Percentiles rank a stretch among this genome's conserved stretches.
Conservation (phyloP, 129 eudicot genomes). For the Lactuca sativa region DNA sequence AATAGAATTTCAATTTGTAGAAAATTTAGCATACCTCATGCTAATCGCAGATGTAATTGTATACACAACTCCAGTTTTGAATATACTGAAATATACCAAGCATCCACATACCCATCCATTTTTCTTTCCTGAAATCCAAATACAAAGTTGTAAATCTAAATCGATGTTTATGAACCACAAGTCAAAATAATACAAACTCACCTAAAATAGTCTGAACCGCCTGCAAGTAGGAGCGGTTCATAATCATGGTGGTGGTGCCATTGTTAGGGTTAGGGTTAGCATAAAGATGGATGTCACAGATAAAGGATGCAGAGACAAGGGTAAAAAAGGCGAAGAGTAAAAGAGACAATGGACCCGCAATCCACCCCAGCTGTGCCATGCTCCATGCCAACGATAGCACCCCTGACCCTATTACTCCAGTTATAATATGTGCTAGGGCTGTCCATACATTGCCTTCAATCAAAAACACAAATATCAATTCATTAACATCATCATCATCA, state of each 20-base stretch:
- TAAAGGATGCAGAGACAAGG: slow-evolving; percentile 57
- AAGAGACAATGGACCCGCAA: slow-evolving; percentile 74
- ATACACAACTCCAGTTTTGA: slow-evolving; percentile 69
- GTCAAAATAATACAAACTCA: slow-evolving; percentile 17
- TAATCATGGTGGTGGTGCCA: slow-evolving; percentile 45
- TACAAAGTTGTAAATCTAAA: neutral
- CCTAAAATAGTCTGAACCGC: slow-evolving; percentile 69
- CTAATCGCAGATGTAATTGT: slow-evolving; percentile 66
- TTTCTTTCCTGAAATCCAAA: slow-evolving; percentile 52
- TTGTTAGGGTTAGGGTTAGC: slow-evolving; percentile 60
- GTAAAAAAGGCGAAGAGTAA: slow-evolving; percentile 49
- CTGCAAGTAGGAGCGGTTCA: slow-evolving; percentile 55
- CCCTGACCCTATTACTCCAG: slow-evolving; percentile 84
- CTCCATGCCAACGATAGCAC: slow-evolving; percentile 86
- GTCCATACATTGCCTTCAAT: slow-evolving; percentile 68
- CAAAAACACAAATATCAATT: neutral
- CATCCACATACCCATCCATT: slow-evolving; percentile 54
- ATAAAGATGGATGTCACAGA: slow-evolving; percentile 55
- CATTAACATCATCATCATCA: neutral
- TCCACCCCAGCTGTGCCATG: slow-evolving; percentile 81
- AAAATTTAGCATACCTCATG: slow-evolving; percentile 51
- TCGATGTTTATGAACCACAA: neutral
- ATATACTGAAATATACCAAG: slow-evolving; percentile 52
- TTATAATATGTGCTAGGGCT: slow-evolving; percentile 75
- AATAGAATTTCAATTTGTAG: neutral